Base-by-base conservation (phyloP, 345 rosid genomes). In the Turnera subulata region DNA sequence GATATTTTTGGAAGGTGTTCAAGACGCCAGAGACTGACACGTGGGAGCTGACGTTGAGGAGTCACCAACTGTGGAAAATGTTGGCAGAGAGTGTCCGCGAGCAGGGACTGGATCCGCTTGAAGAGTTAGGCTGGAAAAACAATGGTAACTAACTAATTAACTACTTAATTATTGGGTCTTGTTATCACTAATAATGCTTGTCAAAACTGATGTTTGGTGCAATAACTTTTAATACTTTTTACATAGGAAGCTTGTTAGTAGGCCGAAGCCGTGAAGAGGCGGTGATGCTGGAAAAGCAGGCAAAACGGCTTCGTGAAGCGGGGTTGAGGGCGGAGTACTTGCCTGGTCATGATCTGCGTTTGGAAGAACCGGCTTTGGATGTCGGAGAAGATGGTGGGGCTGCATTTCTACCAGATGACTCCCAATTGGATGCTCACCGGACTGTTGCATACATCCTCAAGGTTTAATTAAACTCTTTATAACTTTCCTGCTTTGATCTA, bases 361-460 rank as follows among this genome's bases (percentile, higher is more conserved):
- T 46, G 13, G 53, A 67, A 76, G 98, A 92, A 68, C 95, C 93
- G 53, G 80, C 67, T 2, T 35, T 92, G 24, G 59, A 50, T 52
- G 82, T 84, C 55, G 80, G 82, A 46, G 64, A 75, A 68, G 62
- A 77, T 37, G 71, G 81, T 9, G 89, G 86, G 32, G 98, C 96
- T 67, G 95, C 83, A 18, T 92, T 81, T 74, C 71, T 78, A 22
- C 95, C 89, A 0, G 82, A 83, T 76, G 96, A 92, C 51, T 80
- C 80, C 55, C 98, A 92, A 55, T 67, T 92, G 78, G 96, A 89
- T 78, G 96, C 98, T 58, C 69, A 55, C 39, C 80, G 76, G 29
- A 55, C 93, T 5, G 93, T 82, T 67, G 86, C 85, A 22, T 86
- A 59, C 69, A 72, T 89, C 6, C 85, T 84, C 56, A 83, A 84